Evolutionary conservation across 106 monocot genomes (phyloP).

Genomic region (Iris macrosiphon): DNA sequence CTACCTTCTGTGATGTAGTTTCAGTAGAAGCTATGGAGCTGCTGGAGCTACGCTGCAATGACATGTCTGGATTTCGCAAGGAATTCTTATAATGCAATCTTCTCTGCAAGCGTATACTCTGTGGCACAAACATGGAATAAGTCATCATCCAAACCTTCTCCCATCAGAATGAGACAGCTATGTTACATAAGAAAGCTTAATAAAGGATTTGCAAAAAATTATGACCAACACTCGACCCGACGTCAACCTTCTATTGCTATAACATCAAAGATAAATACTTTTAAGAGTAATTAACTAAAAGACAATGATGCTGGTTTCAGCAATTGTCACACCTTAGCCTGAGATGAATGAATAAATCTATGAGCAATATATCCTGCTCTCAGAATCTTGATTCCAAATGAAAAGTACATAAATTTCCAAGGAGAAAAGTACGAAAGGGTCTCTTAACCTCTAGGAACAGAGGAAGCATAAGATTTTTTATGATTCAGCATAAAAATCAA

Average conservation of each 20-base stretch:
- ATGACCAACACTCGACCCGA: not conserved
- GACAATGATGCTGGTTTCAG: too few relatives aligned
- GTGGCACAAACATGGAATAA: conserved; percentile 4
- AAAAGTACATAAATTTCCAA: too few relatives aligned
- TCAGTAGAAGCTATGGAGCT: conserved; percentile 18
- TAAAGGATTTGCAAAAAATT: not conserved
- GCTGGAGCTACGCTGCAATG: not conserved
- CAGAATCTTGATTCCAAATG: too few relatives aligned
- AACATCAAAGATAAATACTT: too few relatives aligned
- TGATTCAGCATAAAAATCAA: not conserved
- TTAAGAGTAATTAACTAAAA: not conserved
- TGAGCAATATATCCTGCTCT: too few relatives aligned
- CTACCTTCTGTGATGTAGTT: conserved; percentile 20
- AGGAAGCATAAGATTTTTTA: not conserved
- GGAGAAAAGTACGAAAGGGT: not conserved
- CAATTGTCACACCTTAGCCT: too few relatives aligned
- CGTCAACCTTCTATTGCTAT: too few relatives aligned
- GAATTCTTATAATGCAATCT: conserved; percentile 19
- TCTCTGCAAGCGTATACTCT: conserved; percentile 23
- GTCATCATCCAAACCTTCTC: too few relatives aligned
- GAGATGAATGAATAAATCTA: too few relatives aligned
- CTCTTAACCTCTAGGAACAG: not conserved
- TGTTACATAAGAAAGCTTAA: too few relatives aligned
- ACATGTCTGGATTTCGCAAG: conserved; percentile 10
- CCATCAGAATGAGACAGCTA: too few relatives aligned